phyloP scores from a whole-genome alignment of 2,329 filamentous ascomycete genomes.

The Pseudogymnoascus sp. region DNA sequence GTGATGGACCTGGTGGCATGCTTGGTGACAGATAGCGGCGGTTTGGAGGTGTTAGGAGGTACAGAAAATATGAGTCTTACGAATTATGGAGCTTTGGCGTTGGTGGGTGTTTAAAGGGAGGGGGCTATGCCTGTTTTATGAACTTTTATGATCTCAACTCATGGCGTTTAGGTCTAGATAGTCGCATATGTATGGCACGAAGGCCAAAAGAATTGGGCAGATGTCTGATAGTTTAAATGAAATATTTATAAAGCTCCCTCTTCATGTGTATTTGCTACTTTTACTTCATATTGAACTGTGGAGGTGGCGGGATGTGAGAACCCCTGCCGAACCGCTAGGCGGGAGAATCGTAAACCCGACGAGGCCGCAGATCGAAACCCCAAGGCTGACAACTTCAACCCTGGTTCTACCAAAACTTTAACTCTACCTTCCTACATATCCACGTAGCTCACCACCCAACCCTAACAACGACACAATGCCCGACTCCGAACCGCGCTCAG shows the following conservation, averaged over 20 bases:
- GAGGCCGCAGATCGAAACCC: not conserved
- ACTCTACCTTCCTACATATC: not conserved
- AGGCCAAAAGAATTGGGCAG: not conserved
- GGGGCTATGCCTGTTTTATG: not conserved
- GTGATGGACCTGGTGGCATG: conserved; percentile 28
- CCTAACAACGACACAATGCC: not conserved
- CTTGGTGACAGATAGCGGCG: conserved; percentile 8
- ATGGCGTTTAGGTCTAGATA: not conserved
- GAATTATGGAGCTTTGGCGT: not conserved
- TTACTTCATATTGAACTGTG: not conserved
- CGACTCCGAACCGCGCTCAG: not conserved
- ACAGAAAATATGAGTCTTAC: not conserved
- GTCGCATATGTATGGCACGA: not conserved
- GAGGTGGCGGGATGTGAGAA: not conserved
- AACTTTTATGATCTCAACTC: not conserved
- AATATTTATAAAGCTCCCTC: not conserved
- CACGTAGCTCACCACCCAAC: not conserved
- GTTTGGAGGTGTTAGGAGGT: not conserved
- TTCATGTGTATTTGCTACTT: not conserved
- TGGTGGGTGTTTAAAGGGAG: not conserved
- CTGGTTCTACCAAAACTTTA: not conserved
- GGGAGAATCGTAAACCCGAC: not conserved
- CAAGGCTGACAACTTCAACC: not conserved
- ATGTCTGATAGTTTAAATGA: not conserved
- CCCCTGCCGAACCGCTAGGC: not conserved